Evolutionary conservation across 176 grass and related monocot genomes (phyloP), one percentile per base, ranked within the genome.

Genomic region (Elymus sibiricus): DNA sequence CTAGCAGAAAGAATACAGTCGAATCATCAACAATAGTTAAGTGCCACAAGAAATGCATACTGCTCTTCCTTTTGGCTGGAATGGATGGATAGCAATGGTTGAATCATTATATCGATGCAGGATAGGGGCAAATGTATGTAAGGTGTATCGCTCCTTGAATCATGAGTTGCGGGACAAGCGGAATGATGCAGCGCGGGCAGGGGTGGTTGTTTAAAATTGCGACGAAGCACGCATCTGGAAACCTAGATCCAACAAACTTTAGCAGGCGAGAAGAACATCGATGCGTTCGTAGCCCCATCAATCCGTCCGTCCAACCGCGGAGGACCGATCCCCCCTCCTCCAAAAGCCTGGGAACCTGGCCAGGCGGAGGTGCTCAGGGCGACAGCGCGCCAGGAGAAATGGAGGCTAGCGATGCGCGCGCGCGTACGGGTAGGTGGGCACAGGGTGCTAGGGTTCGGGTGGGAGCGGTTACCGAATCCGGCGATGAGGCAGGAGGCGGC

Each of bases 401-500:
- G 32, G 15, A 55, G 17, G 7, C 17, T 28, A 2, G 71, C 8
- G 68, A 53, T 25, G 58, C 4, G 37, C 1, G 4, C 5, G 22
- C 35, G 31, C 11, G 73, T 25, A 21, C 7, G 3, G 70, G 70
- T 11, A 10, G 70, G 70, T 28, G 1, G 24, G 40, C 71, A 86
- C 5, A 14, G 9, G 42, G 51, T 6, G 9, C 70, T 74, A 96
- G 87, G 83, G 86, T 58, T 83, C 51, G 59, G 49, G 11, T 12
- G 5, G 17, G 28, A 28, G 21, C 5, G 19, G 12, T 27, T 89
- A 99, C 97, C 97, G 28, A 99, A 86, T 75, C 94, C 90, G 37
- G 92, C 97, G 90, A 99, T 97, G 65, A 97, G 90, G 74, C 92
- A 97, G 34, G 97, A 99, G n/a, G 90, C 92, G 46, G 92, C 83